A percentile compares a stretch with the other conserved stretches of the same genome.
Conservation (phyloP, 495 filamentous ascomycete species). For the Zalerion maritima region DNA sequence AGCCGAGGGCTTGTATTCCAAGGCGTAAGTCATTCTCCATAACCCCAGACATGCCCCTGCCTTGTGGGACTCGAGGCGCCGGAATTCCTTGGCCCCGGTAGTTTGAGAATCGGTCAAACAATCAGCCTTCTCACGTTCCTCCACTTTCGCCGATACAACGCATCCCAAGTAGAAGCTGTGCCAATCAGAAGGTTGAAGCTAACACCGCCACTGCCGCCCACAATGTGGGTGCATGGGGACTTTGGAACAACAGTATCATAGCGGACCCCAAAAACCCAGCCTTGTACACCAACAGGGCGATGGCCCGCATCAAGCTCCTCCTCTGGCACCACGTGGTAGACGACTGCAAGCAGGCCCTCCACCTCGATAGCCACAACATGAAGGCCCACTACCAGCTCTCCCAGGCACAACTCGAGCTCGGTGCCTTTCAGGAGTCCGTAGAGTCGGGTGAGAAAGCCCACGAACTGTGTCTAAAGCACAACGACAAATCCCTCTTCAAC, state of each 20-base stretch:
- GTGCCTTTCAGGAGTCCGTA: conserved; percentile 62
- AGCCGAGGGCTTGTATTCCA: conserved; percentile 69
- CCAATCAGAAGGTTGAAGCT: no score
- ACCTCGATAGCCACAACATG: conserved; percentile 47
- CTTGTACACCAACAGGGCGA: conserved; percentile 78
- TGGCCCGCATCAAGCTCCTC: conserved; percentile 60
- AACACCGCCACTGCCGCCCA: not conserved
- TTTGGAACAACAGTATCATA: conserved; percentile 30
- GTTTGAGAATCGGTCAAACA: no score
- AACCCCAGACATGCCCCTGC: not conserved
- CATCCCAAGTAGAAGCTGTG: no score
- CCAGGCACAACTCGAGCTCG: conserved; percentile 62
- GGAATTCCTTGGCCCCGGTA: no score
- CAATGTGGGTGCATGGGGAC: not conserved
- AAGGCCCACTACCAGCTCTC: conserved; percentile 80
- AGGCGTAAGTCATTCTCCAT: conserved; percentile 47
- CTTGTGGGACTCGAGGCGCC: no score
- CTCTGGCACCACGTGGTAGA: conserved; percentile 61
- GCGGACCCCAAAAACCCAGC: conserved; percentile 45
- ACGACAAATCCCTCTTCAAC: conserved; percentile 44
- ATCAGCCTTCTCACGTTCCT: no score
- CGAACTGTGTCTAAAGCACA: conserved; percentile 44
- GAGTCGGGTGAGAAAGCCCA: conserved; percentile 60
- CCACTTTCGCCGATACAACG: no score
- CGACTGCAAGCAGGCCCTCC: conserved; percentile 63